Evolutionary conservation across 2,329 filamentous ascomycete genomes (phyloP).

Genomic region (Pyrenochaeta sp.): DNA sequence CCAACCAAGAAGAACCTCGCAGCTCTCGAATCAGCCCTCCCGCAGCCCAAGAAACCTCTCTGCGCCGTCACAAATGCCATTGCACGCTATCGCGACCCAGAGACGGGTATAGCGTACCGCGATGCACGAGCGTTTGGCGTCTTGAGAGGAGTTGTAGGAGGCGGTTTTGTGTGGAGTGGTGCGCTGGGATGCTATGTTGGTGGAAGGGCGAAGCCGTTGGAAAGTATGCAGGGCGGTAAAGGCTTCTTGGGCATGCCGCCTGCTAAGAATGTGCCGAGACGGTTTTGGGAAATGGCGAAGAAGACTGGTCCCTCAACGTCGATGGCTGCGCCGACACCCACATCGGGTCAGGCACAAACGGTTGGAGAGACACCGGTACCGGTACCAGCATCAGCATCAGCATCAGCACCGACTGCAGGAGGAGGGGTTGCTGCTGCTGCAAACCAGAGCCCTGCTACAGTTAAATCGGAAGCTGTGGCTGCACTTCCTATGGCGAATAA

Average conservation of each 20-base stretch:
- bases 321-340: neutral
- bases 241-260: constrained; percentile 61
- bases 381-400: neutral
- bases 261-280: constrained; percentile 79
- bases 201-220: constrained; percentile 50
- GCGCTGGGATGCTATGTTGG: constrained; percentile 87
- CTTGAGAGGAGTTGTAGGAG: constrained; percentile 75
- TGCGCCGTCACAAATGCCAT: constrained; percentile 86
- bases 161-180: constrained; percentile 83
- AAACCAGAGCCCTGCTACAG: neutral
- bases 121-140: constrained; percentile 83
- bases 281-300: constrained; percentile 64
- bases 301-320: constrained; percentile 7
- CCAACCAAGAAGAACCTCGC: constrained; percentile 51
- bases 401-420: neutral
- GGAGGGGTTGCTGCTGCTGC: neutral
- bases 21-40: constrained; percentile 27
- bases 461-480: neutral
- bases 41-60: constrained; percentile 41
- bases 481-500: neutral
- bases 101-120: constrained; percentile 82
- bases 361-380: neutral
- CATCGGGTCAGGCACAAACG: neutral
- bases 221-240: constrained; percentile 34
- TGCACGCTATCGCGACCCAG: constrained; percentile 84